Evolutionary conservation across 371 early-diverging fungal genomes (phyloP).

Genomic region (Rhizopus arrhizus): DNA sequence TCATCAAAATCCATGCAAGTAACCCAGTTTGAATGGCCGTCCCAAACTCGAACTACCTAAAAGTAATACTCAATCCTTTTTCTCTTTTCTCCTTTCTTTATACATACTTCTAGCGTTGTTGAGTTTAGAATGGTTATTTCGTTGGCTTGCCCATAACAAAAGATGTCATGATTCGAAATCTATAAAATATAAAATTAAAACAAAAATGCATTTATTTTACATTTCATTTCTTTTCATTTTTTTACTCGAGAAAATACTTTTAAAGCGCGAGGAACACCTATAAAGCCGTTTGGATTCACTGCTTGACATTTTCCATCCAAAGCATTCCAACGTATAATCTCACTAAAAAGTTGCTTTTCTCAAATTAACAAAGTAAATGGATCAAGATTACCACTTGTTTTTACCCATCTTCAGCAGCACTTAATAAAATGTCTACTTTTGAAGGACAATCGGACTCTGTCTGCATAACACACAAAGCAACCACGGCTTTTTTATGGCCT

Average conservation of each 20-base stretch:
- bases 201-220: neutral
- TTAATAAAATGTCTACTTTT: slow-evolving; percentile 56
- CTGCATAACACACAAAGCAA: slow-evolving; percentile 54
- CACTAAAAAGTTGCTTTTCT: slow-evolving; percentile 38
- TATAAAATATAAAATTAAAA: slow-evolving; percentile 6
- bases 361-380: neutral
- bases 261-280: slow-evolving; percentile 57
- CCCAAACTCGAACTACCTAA: slow-evolving; percentile 68
- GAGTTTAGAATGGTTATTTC: slow-evolving; percentile 53
- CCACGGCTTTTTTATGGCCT: slow-evolving; percentile 62
- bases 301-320: slow-evolving; percentile 73
- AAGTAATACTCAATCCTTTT: slow-evolving; percentile 5
- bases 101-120: slow-evolving; percentile 50
- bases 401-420: slow-evolving; percentile 73
- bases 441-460: slow-evolving; percentile 54
- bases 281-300: slow-evolving; percentile 60
- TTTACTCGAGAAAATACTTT: slow-evolving; percentile 45
- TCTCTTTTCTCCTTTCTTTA: neutral
- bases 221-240: neutral
- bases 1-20: slow-evolving; percentile 60
- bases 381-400: neutral
- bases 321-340: slow-evolving; percentile 73
- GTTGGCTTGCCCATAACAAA: slow-evolving; percentile 50
- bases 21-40: slow-evolving; percentile 69
- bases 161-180: slow-evolving; percentile 44